Evolutionary conservation across 805 yeast genomes (phyloP).

Genomic region (Spathaspora boniae): DNA sequence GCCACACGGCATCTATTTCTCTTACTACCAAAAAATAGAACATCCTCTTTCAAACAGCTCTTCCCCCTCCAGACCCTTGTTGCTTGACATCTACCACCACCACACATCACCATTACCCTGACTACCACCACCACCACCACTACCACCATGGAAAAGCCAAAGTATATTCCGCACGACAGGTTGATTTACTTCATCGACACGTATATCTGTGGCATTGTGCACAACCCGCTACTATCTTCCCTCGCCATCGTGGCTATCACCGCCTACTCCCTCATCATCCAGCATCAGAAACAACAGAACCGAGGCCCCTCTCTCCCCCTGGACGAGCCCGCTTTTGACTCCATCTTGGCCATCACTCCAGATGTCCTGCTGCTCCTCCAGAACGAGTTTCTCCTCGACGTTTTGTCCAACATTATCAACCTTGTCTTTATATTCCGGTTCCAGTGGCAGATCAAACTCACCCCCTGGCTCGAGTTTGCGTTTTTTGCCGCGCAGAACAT

Average conservation of each 20-base stretch:
- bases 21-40: background rate
- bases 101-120: background rate
- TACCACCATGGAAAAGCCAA: slow-evolving; percentile 1
- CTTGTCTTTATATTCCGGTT: slow-evolving; percentile 27
- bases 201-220: slow-evolving; percentile 16
- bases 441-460: slow-evolving; percentile 10
- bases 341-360: background rate
- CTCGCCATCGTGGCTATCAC: slow-evolving; percentile 6
- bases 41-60: background rate
- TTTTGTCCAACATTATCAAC: slow-evolving; percentile 24
- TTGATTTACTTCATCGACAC: slow-evolving; percentile 16
- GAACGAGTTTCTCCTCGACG: slow-evolving; percentile 11
- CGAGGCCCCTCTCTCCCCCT: background rate
- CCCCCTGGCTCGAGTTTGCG: slow-evolving; percentile 15
- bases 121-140: background rate
- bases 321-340: background rate
- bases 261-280: background rate
- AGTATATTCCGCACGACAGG: slow-evolving; percentile 1
- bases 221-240: slow-evolving; percentile 20
- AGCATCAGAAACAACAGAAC: background rate
- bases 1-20: background rate
- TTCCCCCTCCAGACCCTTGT: background rate
- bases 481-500: slow-evolving; percentile 20
- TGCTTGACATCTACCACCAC: background rate
- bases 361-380: background rate